Conservation (phyloP, 192 early-diverging fungal genomes). For the Dimargaris verticillata region DNA sequence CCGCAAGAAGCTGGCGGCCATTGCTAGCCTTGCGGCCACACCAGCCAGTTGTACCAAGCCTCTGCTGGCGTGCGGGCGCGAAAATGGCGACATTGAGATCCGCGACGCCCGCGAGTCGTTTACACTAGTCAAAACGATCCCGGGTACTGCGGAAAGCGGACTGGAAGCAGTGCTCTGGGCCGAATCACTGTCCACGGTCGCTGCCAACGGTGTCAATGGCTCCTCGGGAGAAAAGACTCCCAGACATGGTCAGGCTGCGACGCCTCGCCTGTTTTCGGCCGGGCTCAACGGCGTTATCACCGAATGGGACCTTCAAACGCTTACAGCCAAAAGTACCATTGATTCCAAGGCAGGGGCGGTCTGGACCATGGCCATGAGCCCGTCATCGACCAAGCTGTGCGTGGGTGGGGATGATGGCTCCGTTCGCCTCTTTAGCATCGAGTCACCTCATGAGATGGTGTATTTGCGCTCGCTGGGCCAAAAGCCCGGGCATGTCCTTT, state of each 20-base stretch:
- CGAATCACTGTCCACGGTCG: slow-evolving; percentile 30
- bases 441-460: no score
- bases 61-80: slow-evolving; percentile 53
- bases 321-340: slow-evolving; percentile 19
- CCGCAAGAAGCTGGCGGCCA: no score
- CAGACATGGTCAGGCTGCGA: slow-evolving; percentile 20
- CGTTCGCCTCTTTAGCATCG: no score
- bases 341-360: no score
- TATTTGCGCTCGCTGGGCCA: no score
- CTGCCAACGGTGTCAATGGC: slow-evolving; percentile 8
- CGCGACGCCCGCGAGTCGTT: slow-evolving; percentile 41
- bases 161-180: slow-evolving; percentile 58
- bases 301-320: slow-evolving; percentile 51
- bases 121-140: no score
- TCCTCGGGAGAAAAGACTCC: slow-evolving; percentile 6
- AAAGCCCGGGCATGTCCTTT: no score
- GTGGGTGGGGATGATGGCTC: no score
- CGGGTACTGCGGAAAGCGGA: no score
- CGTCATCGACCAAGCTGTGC: no score
- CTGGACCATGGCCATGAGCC: no score
- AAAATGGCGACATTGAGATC: slow-evolving; percentile 71
- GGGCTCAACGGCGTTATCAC: slow-evolving; percentile 54
- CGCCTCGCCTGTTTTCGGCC: slow-evolving; percentile 49
- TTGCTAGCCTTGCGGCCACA: no score
- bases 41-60: slow-evolving; percentile 9